Percentiles rank a stretch among this genome's conserved stretches.
These are phyloP conservation scores for Meyerozyma smithsonii DNA, from an alignment of 1,139 yeast species.

Conservation along the genomic window DNA sequence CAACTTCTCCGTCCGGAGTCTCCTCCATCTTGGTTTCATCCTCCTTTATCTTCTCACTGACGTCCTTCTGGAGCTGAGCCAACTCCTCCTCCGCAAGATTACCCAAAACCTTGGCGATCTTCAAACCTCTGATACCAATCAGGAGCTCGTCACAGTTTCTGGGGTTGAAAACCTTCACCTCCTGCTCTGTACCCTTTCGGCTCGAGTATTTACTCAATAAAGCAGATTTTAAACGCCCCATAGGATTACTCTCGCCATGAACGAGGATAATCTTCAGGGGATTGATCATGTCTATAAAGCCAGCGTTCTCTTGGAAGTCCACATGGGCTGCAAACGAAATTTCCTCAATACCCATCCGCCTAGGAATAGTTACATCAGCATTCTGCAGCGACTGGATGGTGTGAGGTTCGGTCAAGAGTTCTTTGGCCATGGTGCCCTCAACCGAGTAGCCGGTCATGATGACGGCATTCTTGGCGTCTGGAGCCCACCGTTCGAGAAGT, in stretches of 20 bases:
- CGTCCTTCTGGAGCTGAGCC: slow-evolving; percentile 26
- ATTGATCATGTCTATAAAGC: slow-evolving; percentile 81
- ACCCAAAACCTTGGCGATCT: slow-evolving; percentile 84
- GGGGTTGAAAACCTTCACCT: slow-evolving; percentile 91
- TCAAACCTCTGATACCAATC: slow-evolving; percentile 76
- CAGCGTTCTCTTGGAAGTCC: slow-evolving; percentile 88
- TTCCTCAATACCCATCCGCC: slow-evolving; percentile 88
- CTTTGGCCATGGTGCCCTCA: slow-evolving; percentile 97
- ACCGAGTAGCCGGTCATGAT: slow-evolving; percentile 95
- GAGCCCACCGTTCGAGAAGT: slow-evolving; percentile 92
- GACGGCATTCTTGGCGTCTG: slow-evolving; percentile 85
- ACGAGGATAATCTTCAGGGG: slow-evolving; percentile 84
- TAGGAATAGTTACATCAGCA: slow-evolving; percentile 79
- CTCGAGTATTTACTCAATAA: slow-evolving; percentile 79
- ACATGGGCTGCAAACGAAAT: slow-evolving; percentile 99
- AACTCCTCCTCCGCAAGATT: slow-evolving; percentile 56
- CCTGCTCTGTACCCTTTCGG: slow-evolving; percentile 81
- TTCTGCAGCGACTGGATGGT: slow-evolving; percentile 77
- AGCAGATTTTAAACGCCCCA: slow-evolving; percentile 96
- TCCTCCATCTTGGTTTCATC: slow-evolving; percentile 5
- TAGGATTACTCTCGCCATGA: slow-evolving; percentile 97
- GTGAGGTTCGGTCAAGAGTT: slow-evolving; percentile 78
- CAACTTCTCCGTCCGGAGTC: slow-evolving; percentile 6
- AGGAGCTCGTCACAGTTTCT: slow-evolving; percentile 80
- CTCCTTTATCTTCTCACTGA: slow-evolving; percentile 17